Conservation (phyloP, 805 yeast species). For the Kazachstania bromeliacearum region DNA sequence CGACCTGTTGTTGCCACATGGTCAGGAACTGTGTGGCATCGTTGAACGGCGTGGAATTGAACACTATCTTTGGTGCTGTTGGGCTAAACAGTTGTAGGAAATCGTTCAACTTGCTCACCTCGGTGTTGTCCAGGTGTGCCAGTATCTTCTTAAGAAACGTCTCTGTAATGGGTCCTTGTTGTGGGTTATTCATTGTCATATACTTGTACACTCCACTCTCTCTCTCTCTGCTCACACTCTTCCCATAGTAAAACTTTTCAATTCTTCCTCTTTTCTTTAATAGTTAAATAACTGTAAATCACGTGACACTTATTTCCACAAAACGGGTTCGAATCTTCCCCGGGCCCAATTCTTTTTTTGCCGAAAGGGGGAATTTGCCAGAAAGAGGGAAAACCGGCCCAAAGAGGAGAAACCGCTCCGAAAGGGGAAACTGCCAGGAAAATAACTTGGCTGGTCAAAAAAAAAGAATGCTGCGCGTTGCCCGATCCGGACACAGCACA, state of each 20-base stretch:
- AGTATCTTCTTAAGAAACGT: constrained; percentile 27
- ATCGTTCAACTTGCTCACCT: constrained; percentile 22
- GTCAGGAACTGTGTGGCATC: constrained; percentile 25
- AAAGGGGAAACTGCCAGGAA: too few relatives aligned
- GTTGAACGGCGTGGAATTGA: constrained; percentile 25
- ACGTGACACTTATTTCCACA: too few relatives aligned
- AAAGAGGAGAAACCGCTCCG: too few relatives aligned
- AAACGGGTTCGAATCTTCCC: too few relatives aligned
- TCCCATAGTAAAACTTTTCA: not conserved
- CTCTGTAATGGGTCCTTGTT: constrained; percentile 24
- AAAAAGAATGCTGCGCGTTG: too few relatives aligned
- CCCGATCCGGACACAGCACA: too few relatives aligned
- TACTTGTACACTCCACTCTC: not conserved
- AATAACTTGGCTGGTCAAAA: too few relatives aligned
- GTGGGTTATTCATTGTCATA: constrained; percentile 2
- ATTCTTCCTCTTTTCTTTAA: too few relatives aligned
- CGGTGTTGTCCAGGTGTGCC: constrained; percentile 29
- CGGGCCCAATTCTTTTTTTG: too few relatives aligned
- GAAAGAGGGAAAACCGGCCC: too few relatives aligned
- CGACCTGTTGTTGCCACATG: constrained; percentile 27
- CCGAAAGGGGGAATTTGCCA: too few relatives aligned
- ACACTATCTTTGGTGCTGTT: constrained; percentile 16
- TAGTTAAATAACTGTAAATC: too few relatives aligned
- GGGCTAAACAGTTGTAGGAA: constrained; percentile 21
- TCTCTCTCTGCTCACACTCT: not conserved